These are phyloP conservation scores for Fomes fomentarius DNA, from an alignment of 1,284 basidiomycete species.

Conservation along the genomic window DNA sequence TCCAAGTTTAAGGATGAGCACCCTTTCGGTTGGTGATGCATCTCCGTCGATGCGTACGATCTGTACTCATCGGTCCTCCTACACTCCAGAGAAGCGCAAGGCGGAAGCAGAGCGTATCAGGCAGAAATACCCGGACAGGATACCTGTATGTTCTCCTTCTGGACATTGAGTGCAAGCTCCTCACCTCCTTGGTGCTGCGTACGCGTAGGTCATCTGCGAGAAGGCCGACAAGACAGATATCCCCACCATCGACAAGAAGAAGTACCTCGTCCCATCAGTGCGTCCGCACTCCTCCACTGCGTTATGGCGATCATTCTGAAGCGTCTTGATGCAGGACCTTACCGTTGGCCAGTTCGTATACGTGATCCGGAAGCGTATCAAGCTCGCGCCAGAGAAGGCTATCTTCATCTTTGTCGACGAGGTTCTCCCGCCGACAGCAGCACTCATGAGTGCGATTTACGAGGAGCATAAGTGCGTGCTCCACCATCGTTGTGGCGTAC, in stretches of 20 bases:
- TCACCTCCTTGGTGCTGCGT: slow-evolving; percentile 22
- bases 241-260: slow-evolving; percentile 99
- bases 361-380: slow-evolving; percentile 99
- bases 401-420: slow-evolving; percentile 99
- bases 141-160: slow-evolving; percentile 73
- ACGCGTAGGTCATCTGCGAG: slow-evolving; percentile 94
- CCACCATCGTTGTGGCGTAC: neutral
- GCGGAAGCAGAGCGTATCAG: slow-evolving; percentile 96
- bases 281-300: slow-evolving; percentile 31
- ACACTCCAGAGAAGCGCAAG: slow-evolving; percentile 90
- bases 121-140: slow-evolving; percentile 98
- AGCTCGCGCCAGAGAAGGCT: slow-evolving; percentile 98
- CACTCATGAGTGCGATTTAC: slow-evolving; percentile 98
- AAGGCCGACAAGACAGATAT: slow-evolving; percentile 99
- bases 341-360: slow-evolving; percentile 99
- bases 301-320: slow-evolving; percentile 18
- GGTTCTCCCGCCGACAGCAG: slow-evolving; percentile 96
- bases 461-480: slow-evolving; percentile 95
- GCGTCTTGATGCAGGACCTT: slow-evolving; percentile 68
- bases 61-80: slow-evolving; percentile 29
- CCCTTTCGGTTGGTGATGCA: slow-evolving; percentile 81
- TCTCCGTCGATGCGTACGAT: slow-evolving; percentile 25
- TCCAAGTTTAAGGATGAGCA: slow-evolving; percentile 99
- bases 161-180: slow-evolving; percentile 14
- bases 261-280: slow-evolving; percentile 97